A percentile compares a stretch with the other conserved stretches of the same genome.
These are phyloP conservation scores for Capronia epimyces DNA, from an alignment of 2,329 filamentous ascomycete species.

Conservation along the genomic window DNA sequence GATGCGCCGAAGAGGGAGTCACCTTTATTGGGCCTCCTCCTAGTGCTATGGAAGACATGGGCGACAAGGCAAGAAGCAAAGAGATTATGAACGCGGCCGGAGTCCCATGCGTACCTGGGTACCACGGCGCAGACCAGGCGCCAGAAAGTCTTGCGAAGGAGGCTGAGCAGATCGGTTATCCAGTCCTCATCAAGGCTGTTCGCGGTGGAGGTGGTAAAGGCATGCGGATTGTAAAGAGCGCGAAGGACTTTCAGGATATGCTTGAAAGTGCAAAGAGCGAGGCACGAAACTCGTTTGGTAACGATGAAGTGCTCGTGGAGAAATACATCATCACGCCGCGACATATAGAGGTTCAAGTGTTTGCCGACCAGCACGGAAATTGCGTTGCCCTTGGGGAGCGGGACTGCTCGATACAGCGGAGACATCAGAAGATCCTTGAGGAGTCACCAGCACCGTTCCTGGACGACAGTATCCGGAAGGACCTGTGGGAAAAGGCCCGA, in stretches of 20 bases:
- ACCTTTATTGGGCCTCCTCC: conserved; percentile 89
- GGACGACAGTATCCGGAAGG: conserved; percentile 54
- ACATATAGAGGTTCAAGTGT: conserved; percentile 63
- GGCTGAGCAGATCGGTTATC: conserved; percentile 65
- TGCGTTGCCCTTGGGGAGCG: conserved; percentile 60
- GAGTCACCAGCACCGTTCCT: conserved; percentile 61
- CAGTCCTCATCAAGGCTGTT: conserved; percentile 61
- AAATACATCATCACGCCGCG: conserved; percentile 63
- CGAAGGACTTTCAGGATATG: conserved; percentile 56
- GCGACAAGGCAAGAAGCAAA: conserved; percentile 87
- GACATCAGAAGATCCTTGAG: conserved; percentile 63
- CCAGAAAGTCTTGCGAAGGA: conserved; percentile 57
- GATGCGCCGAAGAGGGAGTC: conserved; percentile 82
- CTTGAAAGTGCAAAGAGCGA: conserved; percentile 60
- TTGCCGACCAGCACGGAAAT: conserved; percentile 61
- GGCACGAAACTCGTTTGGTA: conserved; percentile 59
- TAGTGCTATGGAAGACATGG: conserved; percentile 74
- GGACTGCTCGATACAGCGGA: conserved; percentile 61
- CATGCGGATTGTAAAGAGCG: conserved; percentile 57
- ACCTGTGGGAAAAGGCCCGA: conserved; percentile 61
- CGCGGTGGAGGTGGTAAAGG: conserved; percentile 64
- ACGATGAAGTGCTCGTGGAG: conserved; percentile 62
- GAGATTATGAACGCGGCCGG: conserved; percentile 95
- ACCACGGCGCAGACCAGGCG: conserved; percentile 81
- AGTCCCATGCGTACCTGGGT: conserved; percentile 92